Percentiles rank a stretch among this genome's conserved stretches.
Evolutionary conservation across 1,284 basidiomycete genomes (phyloP).

Genomic region (Paramarasmius palmivorus): DNA sequence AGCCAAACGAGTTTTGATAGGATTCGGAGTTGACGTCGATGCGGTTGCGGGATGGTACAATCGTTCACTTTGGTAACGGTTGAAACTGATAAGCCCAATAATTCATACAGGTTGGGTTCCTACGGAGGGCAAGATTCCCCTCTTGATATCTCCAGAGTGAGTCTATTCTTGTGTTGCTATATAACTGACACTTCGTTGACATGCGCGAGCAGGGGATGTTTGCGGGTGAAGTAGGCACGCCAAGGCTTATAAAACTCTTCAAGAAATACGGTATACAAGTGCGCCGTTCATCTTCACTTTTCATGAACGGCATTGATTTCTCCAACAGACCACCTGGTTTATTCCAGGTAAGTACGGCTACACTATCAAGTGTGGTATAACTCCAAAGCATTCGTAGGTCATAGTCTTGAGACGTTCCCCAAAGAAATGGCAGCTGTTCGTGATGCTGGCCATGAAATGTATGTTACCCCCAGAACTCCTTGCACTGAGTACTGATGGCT

Average conservation of each 20-base stretch:
- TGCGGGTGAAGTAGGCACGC: constrained; percentile 73
- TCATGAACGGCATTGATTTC: too few relatives aligned
- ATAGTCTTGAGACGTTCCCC: constrained; percentile 72
- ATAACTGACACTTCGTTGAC: neutral
- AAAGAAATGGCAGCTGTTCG: constrained; percentile 64
- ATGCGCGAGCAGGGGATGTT: constrained; percentile 56
- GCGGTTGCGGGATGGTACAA: constrained; percentile 64
- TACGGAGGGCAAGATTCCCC: constrained; percentile 72
- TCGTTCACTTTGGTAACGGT: neutral
- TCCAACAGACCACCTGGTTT: constrained; percentile 70
- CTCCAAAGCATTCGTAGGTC: constrained; percentile 38
- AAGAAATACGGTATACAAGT: constrained; percentile 70
- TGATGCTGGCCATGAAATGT: constrained; percentile 73
- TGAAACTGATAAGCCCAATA: neutral
- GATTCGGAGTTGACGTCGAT: constrained; percentile 64
- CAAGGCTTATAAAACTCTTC: constrained; percentile 70
- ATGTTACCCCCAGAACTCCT: constrained; percentile 14
- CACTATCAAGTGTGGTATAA: neutral
- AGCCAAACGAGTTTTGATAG: constrained; percentile 45
- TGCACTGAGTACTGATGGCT: neutral
- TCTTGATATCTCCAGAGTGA: constrained; percentile 60
- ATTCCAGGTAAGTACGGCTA: constrained; percentile 52
- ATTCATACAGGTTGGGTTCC: constrained; percentile 58
- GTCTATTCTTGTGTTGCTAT: constrained; percentile 14
- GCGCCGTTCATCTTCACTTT: too few relatives aligned